Conservation (phyloP, 805 yeast genomes). For the Ogataea pilisensis region DNA sequence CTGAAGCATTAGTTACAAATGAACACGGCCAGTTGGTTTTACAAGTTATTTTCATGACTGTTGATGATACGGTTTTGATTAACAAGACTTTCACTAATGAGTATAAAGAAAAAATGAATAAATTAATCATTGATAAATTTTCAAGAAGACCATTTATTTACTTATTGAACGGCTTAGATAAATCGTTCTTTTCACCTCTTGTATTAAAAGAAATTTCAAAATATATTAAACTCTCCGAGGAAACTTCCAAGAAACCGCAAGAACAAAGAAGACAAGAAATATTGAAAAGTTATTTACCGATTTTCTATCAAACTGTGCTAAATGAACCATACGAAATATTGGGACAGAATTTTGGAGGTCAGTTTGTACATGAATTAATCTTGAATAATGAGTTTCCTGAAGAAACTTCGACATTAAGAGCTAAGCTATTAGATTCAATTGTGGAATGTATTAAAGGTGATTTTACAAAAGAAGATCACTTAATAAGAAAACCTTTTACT, state of each 20-base stretch:
- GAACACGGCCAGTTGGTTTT: constrained; percentile 84
- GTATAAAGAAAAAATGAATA: constrained; percentile 46
- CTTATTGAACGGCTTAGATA: constrained; percentile 71
- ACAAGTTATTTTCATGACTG: constrained; percentile 73
- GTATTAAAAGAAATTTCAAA: constrained; percentile 54
- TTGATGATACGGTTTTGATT: constrained; percentile 88
- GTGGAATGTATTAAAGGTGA: constrained; percentile 63
- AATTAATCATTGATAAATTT: constrained; percentile 62
- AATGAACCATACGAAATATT: constrained; percentile 50
- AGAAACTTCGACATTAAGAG: constrained; percentile 27
- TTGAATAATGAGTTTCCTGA: constrained; percentile 42
- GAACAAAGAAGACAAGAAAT: constrained; percentile 72
- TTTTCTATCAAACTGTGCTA: constrained; percentile 52
- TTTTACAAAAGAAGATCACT: constrained; percentile 59
- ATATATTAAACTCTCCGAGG: constrained; percentile 57
- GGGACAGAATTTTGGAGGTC: constrained; percentile 75
- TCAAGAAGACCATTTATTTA: constrained; percentile 88
- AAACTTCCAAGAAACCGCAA: constrained; percentile 83
- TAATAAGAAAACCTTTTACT: constrained; percentile 67
- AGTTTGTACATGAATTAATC: constrained; percentile 72
- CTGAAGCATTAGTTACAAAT: constrained; percentile 70
- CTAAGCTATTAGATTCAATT: constrained; percentile 50
- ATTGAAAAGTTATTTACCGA: constrained; percentile 58
- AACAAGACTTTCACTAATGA: constrained; percentile 68
- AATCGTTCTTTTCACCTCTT: constrained; percentile 74